Conservation (phyloP, 495 filamentous ascomycete genomes). For the Xylaria grammica region DNA sequence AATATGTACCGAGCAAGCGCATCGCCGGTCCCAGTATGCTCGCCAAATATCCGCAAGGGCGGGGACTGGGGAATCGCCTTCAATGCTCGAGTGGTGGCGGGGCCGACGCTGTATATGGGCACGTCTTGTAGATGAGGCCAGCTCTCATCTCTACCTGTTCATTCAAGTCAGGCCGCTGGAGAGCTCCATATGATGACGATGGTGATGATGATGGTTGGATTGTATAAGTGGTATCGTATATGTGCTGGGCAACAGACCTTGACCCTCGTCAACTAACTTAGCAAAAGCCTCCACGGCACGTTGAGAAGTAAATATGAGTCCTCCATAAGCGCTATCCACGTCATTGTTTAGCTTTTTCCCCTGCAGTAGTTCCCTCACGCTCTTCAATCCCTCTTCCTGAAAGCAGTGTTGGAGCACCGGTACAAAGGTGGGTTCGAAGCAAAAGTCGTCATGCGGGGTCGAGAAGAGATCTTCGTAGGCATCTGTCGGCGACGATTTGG, state of each 20-base stretch:
- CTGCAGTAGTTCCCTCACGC: constrained; percentile 43
- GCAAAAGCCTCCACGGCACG: constrained; percentile 88
- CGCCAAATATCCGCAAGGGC: constrained; percentile 67
- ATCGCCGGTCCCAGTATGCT: constrained; percentile 82
- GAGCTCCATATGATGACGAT: background rate
- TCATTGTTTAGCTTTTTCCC: constrained; percentile 38
- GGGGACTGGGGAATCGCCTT: constrained; percentile 57
- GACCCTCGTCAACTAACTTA: constrained; percentile 60
- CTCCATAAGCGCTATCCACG: constrained; percentile 65
- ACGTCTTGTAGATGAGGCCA: constrained; percentile 59
- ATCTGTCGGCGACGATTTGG: constrained; percentile 77
- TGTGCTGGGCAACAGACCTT: constrained; percentile 35
- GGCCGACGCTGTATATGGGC: constrained; percentile 87
- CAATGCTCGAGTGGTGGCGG: constrained; percentile 81
- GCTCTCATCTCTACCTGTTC: constrained; percentile 30
- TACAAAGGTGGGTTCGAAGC: constrained; percentile 72
- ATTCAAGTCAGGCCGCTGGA: constrained; percentile 22
- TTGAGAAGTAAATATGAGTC: constrained; percentile 92
- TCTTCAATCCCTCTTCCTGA: constrained; percentile 47
- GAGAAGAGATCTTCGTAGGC: constrained; percentile 79
- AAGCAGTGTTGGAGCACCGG: constrained; percentile 81
- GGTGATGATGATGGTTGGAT: background rate
- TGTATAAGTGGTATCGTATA: background rate
- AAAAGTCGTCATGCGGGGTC: constrained; percentile 38
- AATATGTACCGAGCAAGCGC: constrained; percentile 77